These are phyloP conservation scores for Striga asiatica DNA, from an alignment of 257 asterid species.

Conservation along the genomic window DNA sequence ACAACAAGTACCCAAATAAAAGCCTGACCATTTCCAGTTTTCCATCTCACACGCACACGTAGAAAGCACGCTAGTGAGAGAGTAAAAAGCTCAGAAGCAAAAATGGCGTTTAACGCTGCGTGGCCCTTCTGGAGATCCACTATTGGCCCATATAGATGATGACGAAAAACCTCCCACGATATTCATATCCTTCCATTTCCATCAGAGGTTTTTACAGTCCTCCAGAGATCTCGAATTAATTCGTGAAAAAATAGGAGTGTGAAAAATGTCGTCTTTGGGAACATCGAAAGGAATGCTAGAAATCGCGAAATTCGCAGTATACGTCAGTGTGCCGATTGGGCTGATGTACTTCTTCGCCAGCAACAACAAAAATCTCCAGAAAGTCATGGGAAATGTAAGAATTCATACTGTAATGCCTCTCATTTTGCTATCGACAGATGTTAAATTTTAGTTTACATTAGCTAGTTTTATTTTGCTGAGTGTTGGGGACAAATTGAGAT, in stretches of 20 bases:
- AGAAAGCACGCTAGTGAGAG: constrained; percentile 17
- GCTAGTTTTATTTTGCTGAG: not conserved
- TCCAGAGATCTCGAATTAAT: constrained; percentile 5
- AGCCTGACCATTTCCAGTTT: not conserved
- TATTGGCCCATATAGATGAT: not conserved
- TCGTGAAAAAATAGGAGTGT: not conserved
- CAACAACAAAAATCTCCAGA: constrained; percentile 63
- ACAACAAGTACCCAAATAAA: no score
- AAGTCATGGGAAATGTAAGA: constrained; percentile 69
- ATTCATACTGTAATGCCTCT: not conserved
- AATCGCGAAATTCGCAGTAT: constrained; percentile 78
- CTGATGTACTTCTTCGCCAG: constrained; percentile 84
- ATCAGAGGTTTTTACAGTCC: constrained; percentile 6
- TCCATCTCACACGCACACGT: not conserved
- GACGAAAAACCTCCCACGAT: constrained; percentile 17
- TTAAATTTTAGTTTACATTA: not conserved
- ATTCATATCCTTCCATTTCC: constrained; percentile 11
- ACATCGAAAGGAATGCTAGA: constrained; percentile 81
- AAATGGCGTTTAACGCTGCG: constrained; percentile 56
- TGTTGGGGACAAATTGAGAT: not conserved
- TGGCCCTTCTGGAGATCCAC: constrained; percentile 66
- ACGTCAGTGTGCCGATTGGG: constrained; percentile 75
- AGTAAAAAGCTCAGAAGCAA: not conserved
- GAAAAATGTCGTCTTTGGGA: constrained; percentile 65
- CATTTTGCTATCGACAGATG: not conserved